Base-by-base conservation (phyloP, 2,329 filamentous ascomycete genomes). In the Chaetomiaceae sp. region DNA sequence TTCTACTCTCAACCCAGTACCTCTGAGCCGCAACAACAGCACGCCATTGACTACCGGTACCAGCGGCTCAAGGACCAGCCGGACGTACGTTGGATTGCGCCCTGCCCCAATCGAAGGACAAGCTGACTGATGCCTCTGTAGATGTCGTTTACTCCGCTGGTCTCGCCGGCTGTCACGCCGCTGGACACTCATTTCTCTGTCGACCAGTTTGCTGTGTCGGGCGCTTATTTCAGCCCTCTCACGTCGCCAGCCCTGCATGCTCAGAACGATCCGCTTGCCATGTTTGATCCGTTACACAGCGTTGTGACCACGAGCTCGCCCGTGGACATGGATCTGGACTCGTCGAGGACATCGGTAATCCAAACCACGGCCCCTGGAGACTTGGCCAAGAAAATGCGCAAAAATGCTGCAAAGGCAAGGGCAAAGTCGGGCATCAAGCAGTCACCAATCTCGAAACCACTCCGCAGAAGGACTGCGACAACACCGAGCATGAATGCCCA, bases 111-210 rank as follows among this genome's bases (percentile, higher is more conserved):
- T 55, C 17, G 34, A 34, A 46, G 33, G n/a, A 27, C 51, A 3
- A 6, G 17, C 16, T 44, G 41, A n/a, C 58, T 63, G 51, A 66
- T 63, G 54, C 57, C 65, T 66, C 51, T 55, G 23, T 62, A 86
- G 81, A 82, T 88, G 78, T 75, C 83, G 9, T 91, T 91, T 63
- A 92, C 87, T 2, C 88, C 88, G 1, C 76, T 92, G 25, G 87
- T 88, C 10, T 91, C 88, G 16, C 88, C 88, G n/a, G 88, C 87
- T 4, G 87, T 92, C 38, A 91, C 87, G 2, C 87, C 88, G 19
- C 75, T 90, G 44, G 88, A 91, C 62, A 75, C 80, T 37, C 82
- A 85, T 57, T 89, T 88, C 63, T 74, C 77, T 40, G 71, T 80
- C 53, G 78, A 82, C 20, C 71, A 73, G 42, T 88, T 82, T 60